phyloP scores from a whole-genome alignment of 192 early-diverging fungal species.

The Spizellomyces sp. region DNA sequence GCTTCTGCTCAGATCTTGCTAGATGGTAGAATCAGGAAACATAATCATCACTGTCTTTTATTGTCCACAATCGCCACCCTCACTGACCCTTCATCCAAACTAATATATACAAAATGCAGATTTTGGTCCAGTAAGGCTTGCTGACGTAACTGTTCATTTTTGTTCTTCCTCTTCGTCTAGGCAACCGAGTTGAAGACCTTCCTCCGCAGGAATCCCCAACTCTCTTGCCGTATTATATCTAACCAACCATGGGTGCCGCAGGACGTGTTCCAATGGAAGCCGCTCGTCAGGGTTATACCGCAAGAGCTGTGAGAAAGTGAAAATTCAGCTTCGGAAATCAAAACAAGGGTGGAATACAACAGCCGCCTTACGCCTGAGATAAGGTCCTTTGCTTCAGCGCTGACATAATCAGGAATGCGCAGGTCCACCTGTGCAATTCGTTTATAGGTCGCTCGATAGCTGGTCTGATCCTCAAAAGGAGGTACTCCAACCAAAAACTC shows the following conservation, averaged over 20 bases:
- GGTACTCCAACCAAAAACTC: conserved; percentile 93
- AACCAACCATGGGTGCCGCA: conserved; percentile 75
- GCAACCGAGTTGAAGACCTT: conserved; percentile 19
- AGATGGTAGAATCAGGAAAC: too few species aligned
- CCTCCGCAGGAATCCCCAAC: conserved; percentile 17
- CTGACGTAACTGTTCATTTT: too few species aligned
- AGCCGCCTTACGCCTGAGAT: conserved; percentile 66
- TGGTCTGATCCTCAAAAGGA: conserved; percentile 78
- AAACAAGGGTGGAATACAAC: neutral
- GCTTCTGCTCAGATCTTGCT: too few species aligned
- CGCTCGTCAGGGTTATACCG: conserved; percentile 70
- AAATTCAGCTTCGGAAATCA: neutral
- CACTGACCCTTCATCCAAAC: too few species aligned
- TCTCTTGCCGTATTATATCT: conserved; percentile 45
- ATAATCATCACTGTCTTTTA: too few species aligned
- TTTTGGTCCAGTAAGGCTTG: too few species aligned
- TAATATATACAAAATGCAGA: too few species aligned
- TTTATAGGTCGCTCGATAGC: conserved; percentile 72
- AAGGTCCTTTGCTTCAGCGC: conserved; percentile 79
- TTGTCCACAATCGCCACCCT: too few species aligned
- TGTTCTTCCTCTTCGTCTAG: neutral
- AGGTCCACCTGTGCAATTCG: conserved; percentile 85
- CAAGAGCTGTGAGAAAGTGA: conserved; percentile 57
- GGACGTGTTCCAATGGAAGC: conserved; percentile 72
- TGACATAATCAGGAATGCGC: conserved; percentile 77